phyloP scores from a whole-genome alignment of 768 basidiomycete genomes.

The Pilatotrama ljubarskyi region DNA sequence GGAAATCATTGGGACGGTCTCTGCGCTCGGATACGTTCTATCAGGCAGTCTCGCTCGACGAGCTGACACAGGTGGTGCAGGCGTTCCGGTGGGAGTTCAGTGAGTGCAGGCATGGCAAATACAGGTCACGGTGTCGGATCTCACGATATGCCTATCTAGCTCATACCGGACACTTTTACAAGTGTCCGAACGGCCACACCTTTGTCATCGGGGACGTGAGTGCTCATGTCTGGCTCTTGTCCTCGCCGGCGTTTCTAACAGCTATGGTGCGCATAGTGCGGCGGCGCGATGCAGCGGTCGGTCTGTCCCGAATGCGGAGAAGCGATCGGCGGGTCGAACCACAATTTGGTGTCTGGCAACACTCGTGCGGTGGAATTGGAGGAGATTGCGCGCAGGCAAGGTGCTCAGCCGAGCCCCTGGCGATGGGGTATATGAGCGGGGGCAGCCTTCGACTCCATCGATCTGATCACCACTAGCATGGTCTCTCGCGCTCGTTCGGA shows the following conservation, averaged over 20 bases:
- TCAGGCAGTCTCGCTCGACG: slow-evolving; percentile 51
- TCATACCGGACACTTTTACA: slow-evolving; percentile 34
- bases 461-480: no score
- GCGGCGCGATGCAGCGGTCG: slow-evolving; percentile 27
- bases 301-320: slow-evolving; percentile 31
- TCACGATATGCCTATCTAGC: slow-evolving; percentile 9
- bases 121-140: not conserved
- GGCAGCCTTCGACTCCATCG: not conserved
- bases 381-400: slow-evolving; percentile 23
- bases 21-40: slow-evolving; percentile 50
- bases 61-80: slow-evolving; percentile 50
- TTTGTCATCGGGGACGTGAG: slow-evolving; percentile 31
- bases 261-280: slow-evolving; percentile 23
- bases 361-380: slow-evolving; percentile 26
- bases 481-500: no score
- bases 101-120: slow-evolving; percentile 27
- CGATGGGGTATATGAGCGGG: slow-evolving; percentile 9
- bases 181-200: slow-evolving; percentile 35
- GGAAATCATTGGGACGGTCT: slow-evolving; percentile 42
- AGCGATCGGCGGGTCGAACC: slow-evolving; percentile 30
- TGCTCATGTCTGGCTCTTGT: not conserved
- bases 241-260: not conserved
- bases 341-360: slow-evolving; percentile 25
- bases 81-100: slow-evolving; percentile 46
- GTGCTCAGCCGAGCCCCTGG: slow-evolving; percentile 26